Evolutionary conservation across 768 basidiomycete genomes (phyloP).

Genomic region (Glaciozyma antarctica): DNA sequence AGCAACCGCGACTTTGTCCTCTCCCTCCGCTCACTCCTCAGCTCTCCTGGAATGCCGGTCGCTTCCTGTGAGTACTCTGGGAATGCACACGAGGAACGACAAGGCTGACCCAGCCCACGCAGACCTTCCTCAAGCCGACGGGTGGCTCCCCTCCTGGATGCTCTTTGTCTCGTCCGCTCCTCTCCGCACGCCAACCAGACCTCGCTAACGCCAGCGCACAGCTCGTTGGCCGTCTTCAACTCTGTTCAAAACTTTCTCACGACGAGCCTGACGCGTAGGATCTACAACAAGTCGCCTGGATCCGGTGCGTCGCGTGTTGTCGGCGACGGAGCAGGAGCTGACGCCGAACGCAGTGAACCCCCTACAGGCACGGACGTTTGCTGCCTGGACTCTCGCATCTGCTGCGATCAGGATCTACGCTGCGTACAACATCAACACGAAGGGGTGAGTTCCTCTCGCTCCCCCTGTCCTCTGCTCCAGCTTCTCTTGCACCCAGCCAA

Average conservation of each 20-base stretch:
- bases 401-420: constrained; percentile 75
- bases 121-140: constrained; percentile 43
- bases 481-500: background rate
- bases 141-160: constrained; percentile 80
- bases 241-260: constrained; percentile 71
- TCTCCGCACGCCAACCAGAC: too few species aligned
- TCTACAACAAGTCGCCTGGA: constrained; percentile 53
- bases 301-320: constrained; percentile 37
- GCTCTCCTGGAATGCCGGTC: too few species aligned
- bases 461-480: background rate
- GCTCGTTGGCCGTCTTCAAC: constrained; percentile 61
- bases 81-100: too few species aligned
- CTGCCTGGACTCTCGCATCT: constrained; percentile 77
- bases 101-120: background rate
- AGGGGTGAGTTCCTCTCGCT: constrained; percentile 47
- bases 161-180: constrained; percentile 56
- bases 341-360: constrained; percentile 51
- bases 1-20: too few species aligned
- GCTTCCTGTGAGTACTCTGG: too few species aligned
- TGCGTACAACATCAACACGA: constrained; percentile 76
- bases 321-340: background rate
- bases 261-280: constrained; percentile 60
- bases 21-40: too few species aligned
- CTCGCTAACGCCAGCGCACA: background rate
- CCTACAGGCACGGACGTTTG: constrained; percentile 82